These are phyloP conservation scores for Xylaria venustula DNA, from an alignment of 495 filamentous ascomycete genomes.

Conservation along the genomic window DNA sequence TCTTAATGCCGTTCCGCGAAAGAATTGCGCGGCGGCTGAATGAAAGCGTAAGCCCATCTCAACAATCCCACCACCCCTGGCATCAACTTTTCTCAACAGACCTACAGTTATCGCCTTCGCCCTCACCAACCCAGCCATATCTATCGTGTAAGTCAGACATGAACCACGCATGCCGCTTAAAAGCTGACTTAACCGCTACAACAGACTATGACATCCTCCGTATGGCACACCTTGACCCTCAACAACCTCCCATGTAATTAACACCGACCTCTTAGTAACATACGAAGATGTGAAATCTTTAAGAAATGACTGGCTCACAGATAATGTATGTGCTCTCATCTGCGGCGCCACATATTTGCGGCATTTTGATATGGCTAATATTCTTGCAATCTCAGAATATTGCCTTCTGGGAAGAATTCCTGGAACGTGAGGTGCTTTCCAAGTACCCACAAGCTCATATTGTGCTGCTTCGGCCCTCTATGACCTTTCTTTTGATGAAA, in stretches of 20 bases:
- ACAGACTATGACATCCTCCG: conserved; percentile 49
- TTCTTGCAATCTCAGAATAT: conserved; percentile 60
- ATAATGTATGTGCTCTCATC: conserved; percentile 66
- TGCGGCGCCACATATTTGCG: conserved; percentile 3
- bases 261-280: conserved; percentile 28
- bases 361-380: conserved; percentile 13
- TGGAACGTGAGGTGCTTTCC: conserved; percentile 82
- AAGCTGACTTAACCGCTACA: background rate
- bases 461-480: conserved; percentile 85
- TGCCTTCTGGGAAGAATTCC: conserved; percentile 97
- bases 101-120: conserved; percentile 27
- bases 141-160: conserved; percentile 39
- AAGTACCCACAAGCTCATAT: conserved; percentile 78
- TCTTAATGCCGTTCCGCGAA: conserved; percentile 29
- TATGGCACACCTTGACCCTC: conserved; percentile 24
- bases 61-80: conserved; percentile 8
- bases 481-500: conserved; percentile 90
- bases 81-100: conserved; percentile 24
- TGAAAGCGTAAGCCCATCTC: conserved; percentile 26
- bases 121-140: conserved; percentile 37
- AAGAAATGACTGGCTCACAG: conserved; percentile 95
- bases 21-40: conserved; percentile 26
- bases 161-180: background rate
- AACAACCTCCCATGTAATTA: conserved; percentile 7
- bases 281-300: conserved; percentile 82